Base-by-base conservation (phyloP, 176 grass and related monocot genomes). In the Puya raimondii region DNA sequence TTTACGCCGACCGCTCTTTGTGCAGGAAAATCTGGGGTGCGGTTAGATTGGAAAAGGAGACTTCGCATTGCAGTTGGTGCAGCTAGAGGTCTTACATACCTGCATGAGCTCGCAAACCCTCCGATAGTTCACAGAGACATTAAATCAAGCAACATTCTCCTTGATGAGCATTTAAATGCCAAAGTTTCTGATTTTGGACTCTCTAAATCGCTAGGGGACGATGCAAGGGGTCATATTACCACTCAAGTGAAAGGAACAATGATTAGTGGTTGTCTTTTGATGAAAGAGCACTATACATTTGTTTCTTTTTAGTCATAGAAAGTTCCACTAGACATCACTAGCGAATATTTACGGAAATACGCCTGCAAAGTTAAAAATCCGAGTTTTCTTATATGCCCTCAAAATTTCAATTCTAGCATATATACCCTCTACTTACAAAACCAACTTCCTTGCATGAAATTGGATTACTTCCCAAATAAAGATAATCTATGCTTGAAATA, bases 191-290 rank as follows among this genome's bases (percentile, higher is more conserved):
- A 96, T 71, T 91, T 91, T 13, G 91, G 91, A 21, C 91, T 96
- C 68, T 96, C 84, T 69, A 96, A 96, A 66, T 83, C 54, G 1
- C 76, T 91, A 0, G 88, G 77, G 11, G 71, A 81, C 1, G 77
- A 88, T 16, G 78, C 74, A 10, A 66, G 69, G 7, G 80, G 72
- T 9, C 80, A 80, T 0, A 59, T 84, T 67, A 88, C 82, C 13
- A 91, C 88, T 0, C 88, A 91, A 80, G 91, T 96, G 11, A 96
- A 96, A 80, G 91, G 88, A 51, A 96, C 91, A 4, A 96, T 96
- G 91, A 84, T 96, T 14, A 23, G 87, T 58, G 54, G n/a, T 21
- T 15, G 11, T 59, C 33, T 42, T 42, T 42, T 7, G 33, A 7
- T 42, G 33, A 5, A 7, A 42, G 33, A 42, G 4, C 33, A 42